phyloP scores from a whole-genome alignment of 495 filamentous ascomycete genomes.

The Lasiosphaeria miniovina region DNA sequence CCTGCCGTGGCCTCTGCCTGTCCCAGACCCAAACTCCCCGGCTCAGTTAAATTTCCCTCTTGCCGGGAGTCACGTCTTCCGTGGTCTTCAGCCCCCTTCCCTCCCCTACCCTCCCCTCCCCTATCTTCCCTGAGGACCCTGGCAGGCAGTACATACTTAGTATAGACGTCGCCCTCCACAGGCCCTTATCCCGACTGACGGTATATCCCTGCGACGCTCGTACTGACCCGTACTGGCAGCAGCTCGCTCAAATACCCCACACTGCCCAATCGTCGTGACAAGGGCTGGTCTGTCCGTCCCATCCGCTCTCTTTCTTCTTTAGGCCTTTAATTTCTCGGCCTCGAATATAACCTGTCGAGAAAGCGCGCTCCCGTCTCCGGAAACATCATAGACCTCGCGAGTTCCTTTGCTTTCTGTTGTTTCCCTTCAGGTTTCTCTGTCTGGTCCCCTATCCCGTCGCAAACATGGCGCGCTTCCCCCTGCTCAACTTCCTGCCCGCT shows the following conservation, averaged over 20 bases:
- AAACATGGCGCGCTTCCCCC: background rate
- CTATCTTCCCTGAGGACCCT: too few relatives aligned
- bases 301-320: background rate
- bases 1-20: too few relatives aligned
- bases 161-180: too few relatives aligned
- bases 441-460: background rate
- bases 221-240: too few relatives aligned
- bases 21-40: too few relatives aligned
- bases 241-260: background rate
- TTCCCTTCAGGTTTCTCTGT: background rate
- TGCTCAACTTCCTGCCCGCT: conserved; percentile 14
- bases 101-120: too few relatives aligned
- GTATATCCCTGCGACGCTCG: too few relatives aligned
- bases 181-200: too few relatives aligned
- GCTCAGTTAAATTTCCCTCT: too few relatives aligned
- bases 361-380: background rate
- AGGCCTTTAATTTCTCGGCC: background rate
- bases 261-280: background rate
- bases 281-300: background rate
- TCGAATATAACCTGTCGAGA: background rate
- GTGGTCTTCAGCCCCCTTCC: too few relatives aligned
- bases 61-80: too few relatives aligned
- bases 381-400: background rate
- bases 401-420: background rate
- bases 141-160: too few relatives aligned